Evolutionary conservation across 805 yeast genomes (phyloP), one percentile per base, ranked within the genome.

Genomic region (Candida insectorum): DNA sequence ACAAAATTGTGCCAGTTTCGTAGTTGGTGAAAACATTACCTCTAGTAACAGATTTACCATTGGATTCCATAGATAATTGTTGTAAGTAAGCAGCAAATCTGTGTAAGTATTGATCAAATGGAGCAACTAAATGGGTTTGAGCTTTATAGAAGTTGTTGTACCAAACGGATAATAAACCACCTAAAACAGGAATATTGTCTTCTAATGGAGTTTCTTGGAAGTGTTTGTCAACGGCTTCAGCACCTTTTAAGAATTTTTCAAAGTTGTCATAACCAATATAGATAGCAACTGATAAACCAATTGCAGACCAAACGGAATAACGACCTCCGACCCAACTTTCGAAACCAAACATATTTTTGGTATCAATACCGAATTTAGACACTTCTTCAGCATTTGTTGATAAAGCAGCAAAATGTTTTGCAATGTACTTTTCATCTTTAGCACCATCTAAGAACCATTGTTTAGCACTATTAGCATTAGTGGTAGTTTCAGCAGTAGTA

Each of bases 281-380:
- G 50, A 93, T 69, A 52, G 95, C 95, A 44, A 93, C 91, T 18
- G 96, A 85, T 51, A 93, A 78, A 43, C 99, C 99, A 62, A 93
- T 93, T 44, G 98, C 94, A 26, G 96, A 85, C 99, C 99, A 93
- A 43, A 93, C 98, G n/a, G 98, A 93, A 81, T 93, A 93, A 68
- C 99, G 84, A 60, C 99, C 99, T 58, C 99, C 99, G 46, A 93
- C 99, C 98, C 98, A 93, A 69, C 71, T 82, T 64, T 89, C 96
- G 56, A 93, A 93, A 45, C 95, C 97, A 66, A 93, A 93, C 99
- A 93, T 93, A 75, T 93, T 93, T 62, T 79, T 83, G 60, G 96
- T 79, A 71, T 93, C 97, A 50, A 93, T 93, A 57, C 99, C 99
- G 54, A 93, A 93, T 69, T 86, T 85, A 54, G 81, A 74, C 45